Evolutionary conservation across 148 eudicot species (phyloP).

Genomic region (Rhododendron williamsianum): DNA sequence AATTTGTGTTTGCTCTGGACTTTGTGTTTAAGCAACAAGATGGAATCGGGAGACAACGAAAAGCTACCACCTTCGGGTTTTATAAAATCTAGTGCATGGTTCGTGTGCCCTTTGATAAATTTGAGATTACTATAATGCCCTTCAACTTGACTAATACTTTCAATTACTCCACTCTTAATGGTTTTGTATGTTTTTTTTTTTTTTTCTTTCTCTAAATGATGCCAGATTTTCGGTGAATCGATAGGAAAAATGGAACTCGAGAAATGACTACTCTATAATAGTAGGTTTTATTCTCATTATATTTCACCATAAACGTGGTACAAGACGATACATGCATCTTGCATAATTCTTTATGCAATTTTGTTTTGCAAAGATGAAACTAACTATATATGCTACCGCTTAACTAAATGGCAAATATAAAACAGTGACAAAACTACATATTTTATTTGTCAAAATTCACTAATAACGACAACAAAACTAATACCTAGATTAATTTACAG

Average conservation of each 20-base stretch:
- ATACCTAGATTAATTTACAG: neutral
- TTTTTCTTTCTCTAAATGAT: neutral
- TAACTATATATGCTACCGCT: neutral
- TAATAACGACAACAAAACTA: neutral
- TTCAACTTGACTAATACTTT: neutral
- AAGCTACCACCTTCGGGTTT: slow-evolving; percentile 20
- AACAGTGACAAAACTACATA: neutral
- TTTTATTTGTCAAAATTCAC: neutral
- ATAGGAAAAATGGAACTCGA: neutral
- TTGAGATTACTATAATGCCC: slow-evolving; percentile 3
- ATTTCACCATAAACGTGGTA: neutral
- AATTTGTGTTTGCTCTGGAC: slow-evolving; percentile 8
- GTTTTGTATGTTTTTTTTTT: neutral
- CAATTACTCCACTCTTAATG: neutral
- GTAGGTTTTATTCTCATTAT: neutral
- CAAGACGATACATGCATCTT: neutral
- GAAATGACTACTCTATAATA: neutral
- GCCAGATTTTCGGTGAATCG: neutral
- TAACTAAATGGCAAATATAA: neutral
- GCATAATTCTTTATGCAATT: neutral
- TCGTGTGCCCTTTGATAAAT: slow-evolving; percentile 13
- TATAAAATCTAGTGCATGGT: slow-evolving; percentile 20
- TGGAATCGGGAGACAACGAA: slow-evolving; percentile 29
- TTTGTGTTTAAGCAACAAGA: slow-evolving; percentile 21
- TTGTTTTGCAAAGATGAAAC: neutral